These are phyloP conservation scores for Athelia sp. DNA, from an alignment of 1,284 basidiomycete genomes.

Conservation along the genomic window DNA sequence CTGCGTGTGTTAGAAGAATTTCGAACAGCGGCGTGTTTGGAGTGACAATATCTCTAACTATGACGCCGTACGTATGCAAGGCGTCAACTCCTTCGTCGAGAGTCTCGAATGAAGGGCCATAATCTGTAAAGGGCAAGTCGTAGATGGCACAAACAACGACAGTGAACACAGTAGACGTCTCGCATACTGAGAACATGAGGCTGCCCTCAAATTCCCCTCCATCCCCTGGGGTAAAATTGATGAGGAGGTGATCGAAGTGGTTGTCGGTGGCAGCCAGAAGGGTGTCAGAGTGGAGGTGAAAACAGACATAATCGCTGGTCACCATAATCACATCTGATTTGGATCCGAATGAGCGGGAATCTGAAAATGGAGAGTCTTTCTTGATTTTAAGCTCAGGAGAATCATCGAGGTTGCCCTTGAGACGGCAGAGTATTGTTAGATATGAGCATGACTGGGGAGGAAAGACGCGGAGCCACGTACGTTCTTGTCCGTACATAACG, in stretches of 20 bases:
- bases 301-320: conserved; percentile 35
- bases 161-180: conserved; percentile 10
- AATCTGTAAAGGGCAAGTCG: conserved; percentile 9
- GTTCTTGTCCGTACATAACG: too few species aligned
- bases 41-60: not conserved
- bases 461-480: too few species aligned
- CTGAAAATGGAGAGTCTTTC: not conserved
- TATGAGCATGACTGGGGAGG: too few species aligned
- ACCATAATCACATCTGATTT: not conserved
- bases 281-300: conserved; percentile 19
- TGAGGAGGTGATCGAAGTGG: conserved; percentile 15
- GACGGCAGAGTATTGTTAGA: too few species aligned
- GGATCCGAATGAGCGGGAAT: not conserved
- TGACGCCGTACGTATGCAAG: conserved; percentile 10
- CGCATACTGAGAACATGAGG: conserved; percentile 5
- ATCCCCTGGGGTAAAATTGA: not conserved
- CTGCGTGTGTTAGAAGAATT: conserved; percentile 10
- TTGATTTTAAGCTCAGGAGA: not conserved
- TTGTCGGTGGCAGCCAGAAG: conserved; percentile 18
- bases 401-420: not conserved
- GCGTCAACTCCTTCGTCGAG: conserved; percentile 6
- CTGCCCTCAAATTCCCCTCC: conserved; percentile 2
- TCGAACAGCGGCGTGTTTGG: conserved; percentile 2
- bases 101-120: conserved; percentile 7
- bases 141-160: conserved; percentile 14